These are phyloP conservation scores for Pseudogymnoascus sp. DNA, from an alignment of 2,329 filamentous ascomycete species.

Conservation along the genomic window DNA sequence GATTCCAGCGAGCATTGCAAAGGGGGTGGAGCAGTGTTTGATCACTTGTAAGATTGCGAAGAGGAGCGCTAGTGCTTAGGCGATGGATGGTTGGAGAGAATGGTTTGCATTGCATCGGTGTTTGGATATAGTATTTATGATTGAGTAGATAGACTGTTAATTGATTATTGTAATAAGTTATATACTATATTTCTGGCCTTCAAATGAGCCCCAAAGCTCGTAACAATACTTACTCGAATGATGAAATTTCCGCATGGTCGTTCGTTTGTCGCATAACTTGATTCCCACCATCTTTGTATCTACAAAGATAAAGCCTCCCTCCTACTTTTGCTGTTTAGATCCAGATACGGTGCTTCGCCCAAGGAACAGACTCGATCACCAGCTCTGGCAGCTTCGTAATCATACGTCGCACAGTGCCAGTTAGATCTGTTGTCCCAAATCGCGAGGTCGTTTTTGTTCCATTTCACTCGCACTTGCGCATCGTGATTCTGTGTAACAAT, in stretches of 20 bases:
- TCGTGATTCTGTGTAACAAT: slow-evolving; percentile 51
- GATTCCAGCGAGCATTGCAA: slow-evolving; percentile 45
- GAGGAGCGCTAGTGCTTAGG: slow-evolving; percentile 14
- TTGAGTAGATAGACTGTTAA: background rate
- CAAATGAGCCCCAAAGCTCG: background rate
- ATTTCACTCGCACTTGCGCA: slow-evolving; percentile 49
- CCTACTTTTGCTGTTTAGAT: background rate
- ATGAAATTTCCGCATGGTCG: background rate
- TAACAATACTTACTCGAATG: background rate
- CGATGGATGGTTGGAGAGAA: background rate
- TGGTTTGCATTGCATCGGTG: background rate
- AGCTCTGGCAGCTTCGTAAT: slow-evolving; percentile 47
- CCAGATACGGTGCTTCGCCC: slow-evolving; percentile 34
- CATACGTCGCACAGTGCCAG: slow-evolving; percentile 52
- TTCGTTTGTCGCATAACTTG: background rate
- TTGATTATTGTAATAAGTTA: background rate
- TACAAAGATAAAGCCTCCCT: background rate
- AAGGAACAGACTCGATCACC: slow-evolving; percentile 43
- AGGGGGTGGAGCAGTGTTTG: slow-evolving; percentile 49
- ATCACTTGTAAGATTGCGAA: slow-evolving; percentile 41
- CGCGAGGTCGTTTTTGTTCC: slow-evolving; percentile 48
- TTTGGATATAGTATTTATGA: background rate
- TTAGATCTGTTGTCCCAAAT: slow-evolving; percentile 61
- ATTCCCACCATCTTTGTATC: background rate
- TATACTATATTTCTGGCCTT: background rate